Conservation (phyloP, 805 yeast genomes). For the Candida nitratophila region DNA sequence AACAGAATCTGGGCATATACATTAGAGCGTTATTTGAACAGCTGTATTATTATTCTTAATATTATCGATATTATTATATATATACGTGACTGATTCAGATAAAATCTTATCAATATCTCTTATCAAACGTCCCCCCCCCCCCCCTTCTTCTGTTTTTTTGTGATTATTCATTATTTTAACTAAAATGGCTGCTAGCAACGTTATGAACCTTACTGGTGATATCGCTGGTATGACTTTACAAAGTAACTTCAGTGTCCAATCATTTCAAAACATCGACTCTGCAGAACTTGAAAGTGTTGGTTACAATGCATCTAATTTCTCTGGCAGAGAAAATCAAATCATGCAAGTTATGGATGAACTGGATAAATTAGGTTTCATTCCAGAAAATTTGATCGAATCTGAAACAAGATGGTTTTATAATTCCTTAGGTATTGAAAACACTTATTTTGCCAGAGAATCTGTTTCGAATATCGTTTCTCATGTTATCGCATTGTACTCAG, state of each 20-base stretch:
- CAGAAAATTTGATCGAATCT: constrained; percentile 74
- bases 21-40: too few relatives aligned
- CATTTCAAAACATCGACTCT: constrained; percentile 25
- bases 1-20: too few relatives aligned
- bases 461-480: constrained; percentile 76
- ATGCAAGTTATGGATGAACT: constrained; percentile 75
- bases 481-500: constrained; percentile 83
- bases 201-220: not conserved
- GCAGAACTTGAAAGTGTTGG: constrained; percentile 36
- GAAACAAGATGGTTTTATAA: constrained; percentile 91
- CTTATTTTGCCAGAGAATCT: constrained; percentile 81
- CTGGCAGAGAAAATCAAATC: constrained; percentile 60
- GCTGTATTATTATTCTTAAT: too few relatives aligned
- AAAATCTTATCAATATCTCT: too few relatives aligned
- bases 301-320: constrained; percentile 68
- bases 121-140: too few relatives aligned
- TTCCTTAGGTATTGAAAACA: constrained; percentile 82
- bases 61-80: too few relatives aligned
- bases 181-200: not conserved
- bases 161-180: too few relatives aligned
- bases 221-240: constrained; percentile 22
- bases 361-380: constrained; percentile 82
- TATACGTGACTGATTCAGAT: too few relatives aligned
- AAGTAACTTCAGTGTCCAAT: constrained; percentile 28
- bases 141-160: too few relatives aligned